Percentiles rank a stretch among this genome's conserved stretches.
These are phyloP conservation scores for Venturia pyrina DNA, from an alignment of 2,329 filamentous ascomycete species.

Conservation along the genomic window DNA sequence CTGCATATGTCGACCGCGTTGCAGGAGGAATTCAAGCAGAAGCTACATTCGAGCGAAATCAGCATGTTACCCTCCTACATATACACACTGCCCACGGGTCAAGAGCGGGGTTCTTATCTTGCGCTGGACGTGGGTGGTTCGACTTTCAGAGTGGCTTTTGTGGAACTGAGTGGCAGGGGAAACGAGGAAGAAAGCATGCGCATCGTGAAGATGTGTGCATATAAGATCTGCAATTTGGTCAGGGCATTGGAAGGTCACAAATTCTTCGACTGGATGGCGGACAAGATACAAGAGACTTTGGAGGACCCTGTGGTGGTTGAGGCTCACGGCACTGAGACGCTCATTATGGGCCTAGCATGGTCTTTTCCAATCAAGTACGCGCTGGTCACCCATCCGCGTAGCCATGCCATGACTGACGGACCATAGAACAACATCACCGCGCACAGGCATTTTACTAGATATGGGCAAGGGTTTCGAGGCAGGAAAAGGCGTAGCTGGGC, in stretches of 20 bases:
- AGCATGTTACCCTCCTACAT: slow-evolving; percentile 59
- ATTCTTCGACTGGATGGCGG: slow-evolving; percentile 60
- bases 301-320: slow-evolving; percentile 18
- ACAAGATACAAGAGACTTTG: slow-evolving; percentile 43
- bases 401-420: background rate
- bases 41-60: slow-evolving; percentile 45
- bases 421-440: slow-evolving; percentile 45
- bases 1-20: slow-evolving; percentile 35
- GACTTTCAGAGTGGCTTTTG: slow-evolving; percentile 52
- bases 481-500: slow-evolving; percentile 47
- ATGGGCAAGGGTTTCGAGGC: slow-evolving; percentile 59
- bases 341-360: slow-evolving; percentile 55
- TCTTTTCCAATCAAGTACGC: slow-evolving; percentile 52
- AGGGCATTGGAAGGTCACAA: slow-evolving; percentile 43
- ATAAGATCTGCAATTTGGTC: slow-evolving; percentile 46
- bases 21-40: slow-evolving; percentile 43
- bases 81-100: slow-evolving; percentile 48
- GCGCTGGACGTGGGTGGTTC: slow-evolving; percentile 58
- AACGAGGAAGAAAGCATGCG: slow-evolving; percentile 36
- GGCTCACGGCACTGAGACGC: slow-evolving; percentile 29
- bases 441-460: slow-evolving; percentile 45
- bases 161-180: slow-evolving; percentile 43
- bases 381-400: background rate
- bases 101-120: slow-evolving; percentile 50
- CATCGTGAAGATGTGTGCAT: slow-evolving; percentile 45